Evolutionary conservation across 768 basidiomycete genomes (phyloP), one percentile per base, ranked within the genome.

Genomic region (Mycena indigotica): DNA sequence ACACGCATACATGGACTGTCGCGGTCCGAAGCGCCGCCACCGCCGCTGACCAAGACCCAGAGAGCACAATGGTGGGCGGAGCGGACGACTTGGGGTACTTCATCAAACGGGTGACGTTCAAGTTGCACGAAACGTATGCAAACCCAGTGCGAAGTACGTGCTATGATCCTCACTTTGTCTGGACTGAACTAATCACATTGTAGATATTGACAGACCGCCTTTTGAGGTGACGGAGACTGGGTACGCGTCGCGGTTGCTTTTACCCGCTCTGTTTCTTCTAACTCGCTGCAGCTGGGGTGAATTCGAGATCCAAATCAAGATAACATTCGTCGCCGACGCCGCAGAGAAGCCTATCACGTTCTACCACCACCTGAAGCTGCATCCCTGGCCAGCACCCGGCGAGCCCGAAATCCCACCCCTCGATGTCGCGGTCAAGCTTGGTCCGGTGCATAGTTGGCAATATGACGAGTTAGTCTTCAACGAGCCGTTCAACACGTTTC

Each of bases 401-500:
- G 86, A 89, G 44, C 82, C 85, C 0, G 85, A 87, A 53, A 83
- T 88, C 2, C 86, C 88, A 1, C 79, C 87, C 3, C 78, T 86
- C 6, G 87, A 89, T 16, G 78, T 79, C 23, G 87, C 89, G 2
- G 77, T 84, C 67, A 86, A 85, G 66, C 67, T 80, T 25, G 88
- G 87, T 0, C 89, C 91, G 0, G 93, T 99, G 26, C 91, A 97
- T 70, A 91, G 93, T 0, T 99, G 96, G 95, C 96, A 98, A 67
- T 98, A 98, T 74, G 96, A 98, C 73, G 97, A 99, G 74, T 83
- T 98, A 61, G 93, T 98, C 51, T 98, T 99, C 75, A 84, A 87
- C 67, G 96, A 98, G 65, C 97, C 97, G 1, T 93, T 88, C 61
- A 87, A 91, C 57, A 80, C 86, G 32, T 95, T 98, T 75, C 82